A percentile compares a stretch with the other conserved stretches of the same genome.
phyloP scores from a whole-genome alignment of 2,329 filamentous ascomycete genomes.

The Arthrinium phaeospermum region DNA sequence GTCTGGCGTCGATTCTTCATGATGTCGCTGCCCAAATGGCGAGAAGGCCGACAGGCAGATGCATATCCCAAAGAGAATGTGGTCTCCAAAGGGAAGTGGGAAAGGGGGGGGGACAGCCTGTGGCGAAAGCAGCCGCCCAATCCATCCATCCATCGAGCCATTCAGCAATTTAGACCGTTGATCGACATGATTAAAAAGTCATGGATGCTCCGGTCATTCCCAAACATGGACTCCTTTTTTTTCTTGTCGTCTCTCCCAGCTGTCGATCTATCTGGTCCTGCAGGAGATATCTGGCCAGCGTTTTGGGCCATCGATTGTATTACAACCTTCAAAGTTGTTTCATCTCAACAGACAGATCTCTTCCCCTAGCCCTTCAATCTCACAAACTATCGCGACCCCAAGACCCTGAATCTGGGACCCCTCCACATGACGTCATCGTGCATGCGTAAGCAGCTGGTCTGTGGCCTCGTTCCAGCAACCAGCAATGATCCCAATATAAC shows the following conservation, averaged over 20 bases:
- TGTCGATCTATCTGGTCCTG: conserved; percentile 4
- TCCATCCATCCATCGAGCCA: conserved; percentile 7
- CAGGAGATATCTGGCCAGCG: conserved; percentile 3
- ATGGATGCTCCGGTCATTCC: conserved; percentile 1
- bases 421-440: conserved; percentile 8
- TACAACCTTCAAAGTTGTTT: conserved; percentile 6
- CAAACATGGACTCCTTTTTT: conserved; percentile 11
- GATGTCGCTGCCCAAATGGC: not conserved
- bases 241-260: not conserved
- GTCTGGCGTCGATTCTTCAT: not conserved
- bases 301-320: not conserved
- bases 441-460: not conserved
- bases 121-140: not conserved
- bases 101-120: not conserved
- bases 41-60: not conserved
- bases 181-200: conserved; percentile 8
- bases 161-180: conserved; percentile 9
- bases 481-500: conserved; percentile 9
- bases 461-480: not conserved
- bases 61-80: not conserved
- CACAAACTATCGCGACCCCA: conserved; percentile 4
- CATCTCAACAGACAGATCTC: conserved; percentile 4
- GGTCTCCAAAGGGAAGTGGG: not conserved
- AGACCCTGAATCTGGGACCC: conserved; percentile 14
- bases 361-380: conserved; percentile 16